Conservation (phyloP, 148 eudicot genomes). For the Camellia granthamiana region DNA sequence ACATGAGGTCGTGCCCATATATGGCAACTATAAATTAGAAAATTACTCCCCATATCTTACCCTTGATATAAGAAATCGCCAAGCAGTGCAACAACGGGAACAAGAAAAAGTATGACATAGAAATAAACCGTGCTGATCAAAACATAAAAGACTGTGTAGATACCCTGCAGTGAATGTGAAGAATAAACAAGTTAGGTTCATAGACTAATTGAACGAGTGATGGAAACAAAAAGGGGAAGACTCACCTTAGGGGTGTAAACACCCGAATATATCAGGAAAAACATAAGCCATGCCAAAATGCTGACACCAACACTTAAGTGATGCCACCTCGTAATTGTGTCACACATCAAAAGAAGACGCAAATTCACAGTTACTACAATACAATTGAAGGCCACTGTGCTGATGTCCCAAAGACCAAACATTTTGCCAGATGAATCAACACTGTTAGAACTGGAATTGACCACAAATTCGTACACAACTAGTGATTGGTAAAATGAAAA, state of each 20-base stretch:
- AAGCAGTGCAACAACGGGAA: slow-evolving; percentile 76
- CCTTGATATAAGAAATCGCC: slow-evolving; percentile 82
- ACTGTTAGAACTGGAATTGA: slow-evolving; percentile 53
- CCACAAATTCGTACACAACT: slow-evolving; percentile 64
- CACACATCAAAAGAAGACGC: slow-evolving; percentile 86
- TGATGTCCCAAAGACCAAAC: slow-evolving; percentile 95
- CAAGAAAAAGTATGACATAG: slow-evolving; percentile 65
- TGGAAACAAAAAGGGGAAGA: neutral
- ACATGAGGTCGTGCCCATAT: too few species aligned
- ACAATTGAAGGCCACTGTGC: slow-evolving; percentile 91
- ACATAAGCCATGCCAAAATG: slow-evolving; percentile 75
- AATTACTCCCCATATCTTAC: slow-evolving; percentile 37
- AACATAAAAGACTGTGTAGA: slow-evolving; percentile 59
- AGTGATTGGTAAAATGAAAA: slow-evolving; percentile 83
- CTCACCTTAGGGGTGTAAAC: slow-evolving; percentile 56
- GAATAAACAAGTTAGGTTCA: slow-evolving; percentile 18
- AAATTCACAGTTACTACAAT: slow-evolving; percentile 82
- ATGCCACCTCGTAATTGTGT: slow-evolving; percentile 92
- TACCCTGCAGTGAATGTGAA: slow-evolving; percentile 55
- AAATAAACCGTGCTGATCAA: slow-evolving; percentile 82
- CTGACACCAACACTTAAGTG: slow-evolving; percentile 90
- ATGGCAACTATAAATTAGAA: too few species aligned
- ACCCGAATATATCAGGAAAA: slow-evolving; percentile 72
- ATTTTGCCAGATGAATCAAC: slow-evolving; percentile 77
- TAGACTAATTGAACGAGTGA: neutral